phyloP scores from a whole-genome alignment of 495 filamentous ascomycete genomes.

The Aspergillus coremiiformis region DNA sequence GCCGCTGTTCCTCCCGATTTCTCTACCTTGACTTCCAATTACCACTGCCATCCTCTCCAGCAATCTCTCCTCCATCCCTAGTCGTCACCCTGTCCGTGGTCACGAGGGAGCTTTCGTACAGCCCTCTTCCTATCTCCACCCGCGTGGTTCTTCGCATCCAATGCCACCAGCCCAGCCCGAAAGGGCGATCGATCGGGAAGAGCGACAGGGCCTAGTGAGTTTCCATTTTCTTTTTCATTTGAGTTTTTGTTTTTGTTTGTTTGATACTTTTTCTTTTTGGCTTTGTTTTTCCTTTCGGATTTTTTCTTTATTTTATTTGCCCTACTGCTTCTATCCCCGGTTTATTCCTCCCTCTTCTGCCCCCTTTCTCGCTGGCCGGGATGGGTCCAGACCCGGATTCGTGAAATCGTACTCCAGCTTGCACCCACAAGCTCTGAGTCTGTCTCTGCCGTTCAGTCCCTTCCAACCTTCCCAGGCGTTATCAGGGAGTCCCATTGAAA shows the following conservation, averaged over 20 bases:
- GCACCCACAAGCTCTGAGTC: background rate
- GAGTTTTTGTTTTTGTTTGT: conserved; percentile 3
- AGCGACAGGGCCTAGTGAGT: conserved; percentile 87
- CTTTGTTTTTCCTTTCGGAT: background rate
- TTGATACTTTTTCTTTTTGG: conserved; percentile 7
- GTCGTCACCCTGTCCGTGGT: conserved; percentile 20
- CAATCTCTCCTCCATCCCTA: conserved; percentile 3
- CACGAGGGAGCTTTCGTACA: conserved; percentile 58
- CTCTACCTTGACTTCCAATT: conserved; percentile 1
- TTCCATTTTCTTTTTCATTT: conserved; percentile 12
- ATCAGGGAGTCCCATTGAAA: conserved; percentile 1
- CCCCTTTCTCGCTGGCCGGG: background rate
- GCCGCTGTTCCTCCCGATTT: background rate
- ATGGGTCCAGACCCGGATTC: background rate
- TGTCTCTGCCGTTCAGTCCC: background rate
- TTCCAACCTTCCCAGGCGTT: conserved; percentile 3
- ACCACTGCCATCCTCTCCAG: background rate
- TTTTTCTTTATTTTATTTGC: background rate
- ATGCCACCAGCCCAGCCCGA: conserved; percentile 52
- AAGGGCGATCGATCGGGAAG: conserved; percentile 78
- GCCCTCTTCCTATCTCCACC: conserved; percentile 80
- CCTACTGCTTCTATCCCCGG: background rate
- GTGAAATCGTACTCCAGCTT: too few relatives aligned
- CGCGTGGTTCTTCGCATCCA: conserved; percentile 46
- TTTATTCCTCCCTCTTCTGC: background rate